Conservation (phyloP, 257 asterid species). For the Solanum sparsipilum region DNA sequence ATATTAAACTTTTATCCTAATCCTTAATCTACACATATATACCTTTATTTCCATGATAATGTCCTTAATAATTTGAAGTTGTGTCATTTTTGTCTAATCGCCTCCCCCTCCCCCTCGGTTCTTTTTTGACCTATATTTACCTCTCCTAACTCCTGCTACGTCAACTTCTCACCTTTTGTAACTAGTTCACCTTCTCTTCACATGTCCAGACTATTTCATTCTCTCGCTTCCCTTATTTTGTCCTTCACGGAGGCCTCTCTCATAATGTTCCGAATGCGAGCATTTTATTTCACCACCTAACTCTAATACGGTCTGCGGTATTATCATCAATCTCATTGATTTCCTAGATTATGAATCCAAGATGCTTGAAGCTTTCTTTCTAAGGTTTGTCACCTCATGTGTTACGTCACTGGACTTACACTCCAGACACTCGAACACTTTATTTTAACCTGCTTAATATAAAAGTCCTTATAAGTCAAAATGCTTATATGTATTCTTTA, state of each 20-base stretch:
- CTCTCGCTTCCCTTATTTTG: not conserved
- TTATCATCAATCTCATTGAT: not conserved
- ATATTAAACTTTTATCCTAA: not conserved
- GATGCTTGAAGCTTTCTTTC: not conserved
- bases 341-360: not conserved
- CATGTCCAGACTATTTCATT: not conserved
- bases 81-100: not conserved
- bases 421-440: fast-evolving
- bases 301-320: not conserved
- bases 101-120: not conserved
- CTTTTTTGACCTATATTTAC: not conserved
- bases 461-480: not conserved
- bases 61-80: not conserved
- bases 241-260: not conserved
- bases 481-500: not conserved
- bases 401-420: not conserved
- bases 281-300: not conserved
- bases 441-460: not conserved
- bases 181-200: not conserved
- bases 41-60: not conserved
- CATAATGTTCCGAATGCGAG: not conserved
- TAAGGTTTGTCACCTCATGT: not conserved
- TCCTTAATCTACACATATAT: not conserved
- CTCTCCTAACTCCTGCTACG: not conserved
- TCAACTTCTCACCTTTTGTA: not conserved